Conservation (phyloP, 768 basidiomycete genomes). For the Albatrellus ellisii region DNA sequence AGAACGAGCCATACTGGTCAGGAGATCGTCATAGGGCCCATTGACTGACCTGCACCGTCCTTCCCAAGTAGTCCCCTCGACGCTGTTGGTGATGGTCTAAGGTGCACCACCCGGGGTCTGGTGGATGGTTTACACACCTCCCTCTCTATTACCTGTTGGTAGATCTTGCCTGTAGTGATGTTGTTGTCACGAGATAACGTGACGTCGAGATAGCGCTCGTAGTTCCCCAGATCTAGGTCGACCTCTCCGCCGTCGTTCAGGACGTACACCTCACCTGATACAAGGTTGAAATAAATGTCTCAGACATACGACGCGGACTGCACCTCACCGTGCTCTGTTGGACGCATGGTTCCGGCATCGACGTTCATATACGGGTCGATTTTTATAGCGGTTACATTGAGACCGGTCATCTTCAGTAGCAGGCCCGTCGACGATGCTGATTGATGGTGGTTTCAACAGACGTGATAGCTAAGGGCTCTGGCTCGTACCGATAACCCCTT, state of each 20-base stretch:
- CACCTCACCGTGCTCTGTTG: slow-evolving; percentile 86
- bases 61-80: slow-evolving; percentile 84
- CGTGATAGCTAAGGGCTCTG: slow-evolving; percentile 15
- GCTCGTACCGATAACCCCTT: slow-evolving; percentile 90
- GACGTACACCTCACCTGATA: slow-evolving; percentile 87
- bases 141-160: slow-evolving; percentile 90
- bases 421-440: slow-evolving; percentile 93
- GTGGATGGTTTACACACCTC: slow-evolving; percentile 67
- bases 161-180: slow-evolving; percentile 98
- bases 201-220: slow-evolving; percentile 94
- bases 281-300: not conserved
- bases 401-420: slow-evolving; percentile 85
- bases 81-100: no score
- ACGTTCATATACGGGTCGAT: slow-evolving; percentile 99
- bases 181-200: slow-evolving; percentile 93
- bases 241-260: slow-evolving; percentile 98
- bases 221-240: slow-evolving; percentile 95
- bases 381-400: slow-evolving; percentile 98
- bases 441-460: slow-evolving; percentile 13
- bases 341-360: slow-evolving; percentile 98
- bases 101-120: no score
- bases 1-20: not conserved
- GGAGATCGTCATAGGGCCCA: slow-evolving; percentile 1
- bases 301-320: not conserved
- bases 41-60: slow-evolving; percentile 77